Conservation (phyloP, 2,329 filamentous ascomycete species). For the Neonectria coccinea region DNA sequence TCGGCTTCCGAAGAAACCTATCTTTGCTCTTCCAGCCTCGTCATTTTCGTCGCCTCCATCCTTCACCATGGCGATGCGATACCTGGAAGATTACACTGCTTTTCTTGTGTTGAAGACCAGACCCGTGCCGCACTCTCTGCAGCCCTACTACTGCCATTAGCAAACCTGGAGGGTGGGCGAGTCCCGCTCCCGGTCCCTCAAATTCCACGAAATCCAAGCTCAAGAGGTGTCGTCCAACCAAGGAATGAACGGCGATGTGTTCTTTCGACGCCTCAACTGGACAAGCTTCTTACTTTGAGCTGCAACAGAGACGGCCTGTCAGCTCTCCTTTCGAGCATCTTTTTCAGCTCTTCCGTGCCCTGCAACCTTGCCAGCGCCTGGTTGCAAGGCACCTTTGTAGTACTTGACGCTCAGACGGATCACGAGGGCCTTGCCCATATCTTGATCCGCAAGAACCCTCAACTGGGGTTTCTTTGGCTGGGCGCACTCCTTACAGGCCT, state of each 20-base stretch:
- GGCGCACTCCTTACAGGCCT: conserved; percentile 11
- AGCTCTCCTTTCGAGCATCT: conserved; percentile 12
- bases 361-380: conserved; percentile 15
- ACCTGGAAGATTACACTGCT: conserved; percentile 9
- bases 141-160: conserved; percentile 7
- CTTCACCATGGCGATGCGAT: not conserved
- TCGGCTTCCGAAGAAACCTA: not conserved
- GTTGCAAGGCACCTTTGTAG: conserved; percentile 10
- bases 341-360: conserved; percentile 9
- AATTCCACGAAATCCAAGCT: not conserved
- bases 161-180: conserved; percentile 4
- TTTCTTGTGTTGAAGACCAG: conserved; percentile 12
- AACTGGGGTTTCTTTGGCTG: conserved; percentile 17
- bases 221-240: not conserved
- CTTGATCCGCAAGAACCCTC: conserved; percentile 7
- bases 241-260: not conserved
- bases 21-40: not conserved
- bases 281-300: conserved; percentile 11
- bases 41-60: not conserved
- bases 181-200: not conserved
- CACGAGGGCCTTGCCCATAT: conserved; percentile 9
- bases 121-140: conserved; percentile 10
- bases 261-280: conserved; percentile 2
- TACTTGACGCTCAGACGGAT: conserved; percentile 1
- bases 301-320: conserved; percentile 9